Conservation (phyloP, 2,329 filamentous ascomycete genomes). For the Pseudogymnoascus sp. region DNA sequence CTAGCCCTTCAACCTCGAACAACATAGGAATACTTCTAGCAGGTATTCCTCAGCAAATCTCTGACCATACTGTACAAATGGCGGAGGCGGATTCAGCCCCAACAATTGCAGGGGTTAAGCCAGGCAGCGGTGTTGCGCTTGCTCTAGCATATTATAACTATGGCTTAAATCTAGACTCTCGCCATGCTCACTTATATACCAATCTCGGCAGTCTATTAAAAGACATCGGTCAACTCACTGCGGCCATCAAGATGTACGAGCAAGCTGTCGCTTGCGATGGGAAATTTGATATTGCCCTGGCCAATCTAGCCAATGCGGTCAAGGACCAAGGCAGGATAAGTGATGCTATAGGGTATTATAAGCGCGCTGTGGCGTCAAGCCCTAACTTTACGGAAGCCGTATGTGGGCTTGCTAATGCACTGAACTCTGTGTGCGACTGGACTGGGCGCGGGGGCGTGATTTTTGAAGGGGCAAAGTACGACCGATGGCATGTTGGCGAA, state of each 20-base stretch:
- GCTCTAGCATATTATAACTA: conserved; percentile 95
- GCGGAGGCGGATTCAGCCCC: conserved; percentile 31
- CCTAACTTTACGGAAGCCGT: conserved; percentile 96
- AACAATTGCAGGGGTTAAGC: conserved; percentile 67
- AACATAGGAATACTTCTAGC: conserved; percentile 97
- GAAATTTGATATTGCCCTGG: conserved; percentile 94
- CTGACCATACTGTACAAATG: conserved; percentile 28
- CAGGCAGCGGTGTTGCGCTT: conserved; percentile 79
- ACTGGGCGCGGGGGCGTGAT: conserved; percentile 77
- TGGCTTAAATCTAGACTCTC: conserved; percentile 74
- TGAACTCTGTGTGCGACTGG: conserved; percentile 97
- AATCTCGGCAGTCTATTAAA: conserved; percentile 93
- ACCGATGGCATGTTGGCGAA: conserved; percentile 90
- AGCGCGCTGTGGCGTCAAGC: conserved; percentile 80
- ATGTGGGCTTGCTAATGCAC: conserved; percentile 85
- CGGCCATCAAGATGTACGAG: conserved; percentile 96
- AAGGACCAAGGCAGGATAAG: conserved; percentile 91
- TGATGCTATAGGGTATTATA: conserved; percentile 89
- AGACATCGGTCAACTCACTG: conserved; percentile 85
- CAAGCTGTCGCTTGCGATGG: conserved; percentile 84
- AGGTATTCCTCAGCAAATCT: conserved; percentile 67
- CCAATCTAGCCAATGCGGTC: conserved; percentile 93
- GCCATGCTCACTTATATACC: conserved; percentile 93
- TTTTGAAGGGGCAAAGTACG: conserved; percentile 62
- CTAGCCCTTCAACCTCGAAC: conserved; percentile 94